Conservation (phyloP, 805 yeast genomes). For the Kuraishia molischiana region DNA sequence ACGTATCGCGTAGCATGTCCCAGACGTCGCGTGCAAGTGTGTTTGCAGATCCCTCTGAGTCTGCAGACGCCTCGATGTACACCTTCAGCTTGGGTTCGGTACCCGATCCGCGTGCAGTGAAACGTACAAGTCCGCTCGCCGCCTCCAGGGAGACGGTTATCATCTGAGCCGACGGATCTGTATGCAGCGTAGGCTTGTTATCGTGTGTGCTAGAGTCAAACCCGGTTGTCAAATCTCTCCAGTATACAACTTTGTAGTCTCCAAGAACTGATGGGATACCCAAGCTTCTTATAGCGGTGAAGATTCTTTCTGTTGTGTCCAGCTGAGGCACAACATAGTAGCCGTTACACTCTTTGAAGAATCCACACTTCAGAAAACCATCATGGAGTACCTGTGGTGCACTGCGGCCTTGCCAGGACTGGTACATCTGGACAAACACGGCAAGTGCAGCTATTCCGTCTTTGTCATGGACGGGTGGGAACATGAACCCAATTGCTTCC, state of each 20-base stretch:
- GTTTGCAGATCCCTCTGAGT: slow-evolving; percentile 34
- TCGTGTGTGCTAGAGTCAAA: slow-evolving; percentile 61
- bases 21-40: slow-evolving; percentile 56
- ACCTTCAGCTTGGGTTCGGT: slow-evolving; percentile 94
- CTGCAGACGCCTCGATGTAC: slow-evolving; percentile 70
- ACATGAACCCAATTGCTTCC: slow-evolving; percentile 96
- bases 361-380: slow-evolving; percentile 64
- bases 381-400: slow-evolving; percentile 42
- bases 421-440: slow-evolving; percentile 64
- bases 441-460: slow-evolving; percentile 83
- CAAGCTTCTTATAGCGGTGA: slow-evolving; percentile 27
- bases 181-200: slow-evolving; percentile 55
- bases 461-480: slow-evolving; percentile 74
- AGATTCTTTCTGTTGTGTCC: slow-evolving; percentile 40
- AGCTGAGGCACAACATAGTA: slow-evolving; percentile 63
- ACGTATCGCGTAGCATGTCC: slow-evolving; percentile 42
- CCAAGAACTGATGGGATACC: slow-evolving; percentile 45
- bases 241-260: slow-evolving; percentile 40
- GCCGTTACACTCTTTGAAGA: slow-evolving; percentile 78
- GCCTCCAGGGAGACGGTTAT: slow-evolving; percentile 49
- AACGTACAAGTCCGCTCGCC: slow-evolving; percentile 36
- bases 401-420: slow-evolving; percentile 34
- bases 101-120: slow-evolving; percentile 91
- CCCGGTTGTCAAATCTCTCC: slow-evolving; percentile 84
- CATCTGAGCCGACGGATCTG: slow-evolving; percentile 75